Evolutionary conservation across 176 grass and related monocot genomes (phyloP), one percentile per base, ranked within the genome.

Genomic region (Triticum monococcum): DNA sequence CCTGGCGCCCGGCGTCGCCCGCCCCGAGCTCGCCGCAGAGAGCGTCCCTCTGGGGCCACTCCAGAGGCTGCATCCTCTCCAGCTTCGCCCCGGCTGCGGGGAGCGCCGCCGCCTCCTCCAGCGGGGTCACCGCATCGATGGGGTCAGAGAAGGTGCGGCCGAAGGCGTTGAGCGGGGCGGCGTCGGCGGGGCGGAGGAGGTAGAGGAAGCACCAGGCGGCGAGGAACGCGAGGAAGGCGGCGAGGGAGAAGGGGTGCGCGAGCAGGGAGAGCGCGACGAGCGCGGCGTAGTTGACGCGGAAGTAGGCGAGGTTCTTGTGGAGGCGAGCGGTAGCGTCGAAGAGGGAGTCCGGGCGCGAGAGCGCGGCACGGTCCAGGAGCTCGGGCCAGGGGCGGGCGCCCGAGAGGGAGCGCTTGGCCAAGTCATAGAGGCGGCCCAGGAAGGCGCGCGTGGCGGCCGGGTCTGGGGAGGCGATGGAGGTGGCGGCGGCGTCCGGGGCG

Each of bases 201-300:
- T 37, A 37, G 36, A 37, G 36, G 36, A 37, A 37, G 36, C 36
- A 37, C 36, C 36, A 37, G 36, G 36, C 7, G 6, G 7, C 1
- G 36, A 37, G 36, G 36, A 37, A 37, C 36, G 7, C 36, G 36
- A 37, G 36, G 36, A 37, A 7, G 36, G 36, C 36, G 36, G 7
- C 6, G 36, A 37, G 36, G 36, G 36, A 37, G 36, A 37, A 37
- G 36, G 36, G 36, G 36, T 37, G 36, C 36, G 1, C 36, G 6
- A 37, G 36, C 14, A 76, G 73, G 45, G 73, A 76, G 73, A 76
- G 45, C 8, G 73, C 73, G 45, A 76, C 45, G 46, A 77, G 26
- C 50, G 97, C 87, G 79, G 90, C 85, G 87, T 99, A 99, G 92
- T 99, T 96, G 82, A 99, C 89, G 75, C 97, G 94, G 87, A 99